Evolutionary conservation across 23 red algal species (phyloP).

Genomic region (Chondrus crispus): DNA sequence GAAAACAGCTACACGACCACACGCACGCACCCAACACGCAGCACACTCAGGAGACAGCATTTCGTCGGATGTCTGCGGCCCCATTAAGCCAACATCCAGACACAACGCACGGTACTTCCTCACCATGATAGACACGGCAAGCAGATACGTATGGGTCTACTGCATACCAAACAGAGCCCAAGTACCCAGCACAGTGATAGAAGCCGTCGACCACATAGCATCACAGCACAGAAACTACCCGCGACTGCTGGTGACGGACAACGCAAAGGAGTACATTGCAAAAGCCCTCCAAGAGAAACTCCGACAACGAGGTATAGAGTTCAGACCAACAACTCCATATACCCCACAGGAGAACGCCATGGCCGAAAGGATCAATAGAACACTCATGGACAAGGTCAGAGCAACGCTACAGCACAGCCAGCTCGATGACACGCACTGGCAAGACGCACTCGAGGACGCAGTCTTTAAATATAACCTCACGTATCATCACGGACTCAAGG

Average conservation of each 20-base stretch:
- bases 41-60: neutral
- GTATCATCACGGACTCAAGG: no score
- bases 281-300: neutral
- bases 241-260: no score
- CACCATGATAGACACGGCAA: neutral
- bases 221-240: no score
- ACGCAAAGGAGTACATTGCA: slow-evolving; percentile 19
- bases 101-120: neutral
- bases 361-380: neutral
- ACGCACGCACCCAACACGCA: neutral
- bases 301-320: neutral
- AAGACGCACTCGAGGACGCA: neutral
- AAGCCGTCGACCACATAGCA: no score
- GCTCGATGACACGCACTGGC: neutral
- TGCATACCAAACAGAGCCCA: neutral
- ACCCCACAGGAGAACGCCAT: slow-evolving; percentile 2
- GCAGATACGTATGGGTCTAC: neutral
- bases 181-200: no score
- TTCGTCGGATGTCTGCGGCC: no score
- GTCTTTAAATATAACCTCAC: neutral
- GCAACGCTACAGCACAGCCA: neutral
- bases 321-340: neutral
- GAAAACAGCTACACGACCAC: neutral
- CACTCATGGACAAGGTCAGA: neutral
- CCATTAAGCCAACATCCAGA: neutral